Evolutionary conservation across 2,329 filamentous ascomycete species (phyloP), one percentile per base, ranked within the genome.

Genomic region (Hypoxylon sp.): DNA sequence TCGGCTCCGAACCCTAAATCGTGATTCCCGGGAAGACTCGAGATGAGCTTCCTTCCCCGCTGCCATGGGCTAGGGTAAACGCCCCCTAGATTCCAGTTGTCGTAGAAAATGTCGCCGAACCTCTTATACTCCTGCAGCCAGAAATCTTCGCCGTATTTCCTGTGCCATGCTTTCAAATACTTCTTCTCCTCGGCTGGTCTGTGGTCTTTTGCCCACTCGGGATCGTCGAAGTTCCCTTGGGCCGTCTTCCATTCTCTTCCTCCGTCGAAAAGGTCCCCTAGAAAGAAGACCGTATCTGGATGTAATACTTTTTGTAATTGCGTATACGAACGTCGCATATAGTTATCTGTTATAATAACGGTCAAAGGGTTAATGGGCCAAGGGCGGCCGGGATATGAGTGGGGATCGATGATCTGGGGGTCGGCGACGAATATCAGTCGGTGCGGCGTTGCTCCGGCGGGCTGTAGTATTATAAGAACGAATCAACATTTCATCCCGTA

Each of bases 241-340:
- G 79, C 81, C 11, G 94, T 95, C 70, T 90, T 91, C 96, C 96
- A 99, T 81, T 99, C 96, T 70, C 96, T 87, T 7, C 96, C 96
- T 3, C 96, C 96, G 75, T 99, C 96, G 73, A 99, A 97, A 0
- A 99, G 82, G 75, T 99, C 96, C 6, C 96, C 96, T 0, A 99
- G 82, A 75, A 99, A 98, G 75, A 97, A 87, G 0, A 97, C 83
- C 14, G 92, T 94, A 75, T 97, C 93, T 0, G 96, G 96, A n/a
- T 87, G 86, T 12, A 98, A 83, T 16, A 87, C 81, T 16, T 85
- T 81, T 74, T 97, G 93, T 61, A 98, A 85, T 55, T 90, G 85
- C n/a, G 83, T 86, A 77, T 96, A 98, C 7, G 91, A 89, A 42
- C 94, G 89, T 40, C 90, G 89, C 68, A 99, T 86, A 79, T 97